phyloP scores from a whole-genome alignment of 1,139 yeast genomes.

The Geotrichum macrosporum region DNA sequence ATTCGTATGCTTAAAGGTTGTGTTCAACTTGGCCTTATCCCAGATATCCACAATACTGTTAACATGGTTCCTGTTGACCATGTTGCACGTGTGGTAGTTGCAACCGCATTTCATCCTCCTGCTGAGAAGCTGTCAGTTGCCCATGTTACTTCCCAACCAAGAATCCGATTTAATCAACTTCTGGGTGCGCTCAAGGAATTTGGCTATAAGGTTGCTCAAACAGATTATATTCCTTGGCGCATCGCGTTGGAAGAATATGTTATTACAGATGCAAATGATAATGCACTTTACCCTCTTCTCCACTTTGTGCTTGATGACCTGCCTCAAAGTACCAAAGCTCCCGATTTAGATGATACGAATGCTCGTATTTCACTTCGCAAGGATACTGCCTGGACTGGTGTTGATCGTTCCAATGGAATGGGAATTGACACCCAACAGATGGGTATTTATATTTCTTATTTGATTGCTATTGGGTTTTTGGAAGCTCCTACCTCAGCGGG shows the following conservation, averaged over 20 bases:
- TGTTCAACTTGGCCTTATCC: slow-evolving; percentile 77
- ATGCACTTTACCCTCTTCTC: slow-evolving; percentile 85
- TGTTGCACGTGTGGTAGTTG: slow-evolving; percentile 86
- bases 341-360: slow-evolving; percentile 85
- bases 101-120: slow-evolving; percentile 79
- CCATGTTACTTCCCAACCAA: slow-evolving; percentile 97
- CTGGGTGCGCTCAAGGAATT: slow-evolving; percentile 58
- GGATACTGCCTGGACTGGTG: slow-evolving; percentile 62
- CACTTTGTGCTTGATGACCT: slow-evolving; percentile 91
- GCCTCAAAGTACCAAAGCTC: slow-evolving; percentile 89
- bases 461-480: slow-evolving; percentile 73
- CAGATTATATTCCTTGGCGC: slow-evolving; percentile 78
- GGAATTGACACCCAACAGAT: slow-evolving; percentile 66
- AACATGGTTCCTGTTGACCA: slow-evolving; percentile 99
- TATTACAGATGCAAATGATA: slow-evolving; percentile 63
- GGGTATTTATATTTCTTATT: slow-evolving; percentile 75
- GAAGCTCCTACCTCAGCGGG: slow-evolving; percentile 52
- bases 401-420: slow-evolving; percentile 60
- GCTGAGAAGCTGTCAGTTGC: slow-evolving; percentile 60
- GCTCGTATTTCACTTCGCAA: slow-evolving; percentile 58
- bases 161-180: slow-evolving; percentile 73
- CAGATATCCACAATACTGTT: slow-evolving; percentile 80
- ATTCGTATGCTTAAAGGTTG: slow-evolving; percentile 93
- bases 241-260: slow-evolving; percentile 69
- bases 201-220: slow-evolving; percentile 64